A percentile compares a stretch with the other conserved stretches of the same genome.
These are phyloP conservation scores for Colletotrichum somersetense DNA, from an alignment of 2,329 filamentous ascomycete genomes.

Conservation along the genomic window DNA sequence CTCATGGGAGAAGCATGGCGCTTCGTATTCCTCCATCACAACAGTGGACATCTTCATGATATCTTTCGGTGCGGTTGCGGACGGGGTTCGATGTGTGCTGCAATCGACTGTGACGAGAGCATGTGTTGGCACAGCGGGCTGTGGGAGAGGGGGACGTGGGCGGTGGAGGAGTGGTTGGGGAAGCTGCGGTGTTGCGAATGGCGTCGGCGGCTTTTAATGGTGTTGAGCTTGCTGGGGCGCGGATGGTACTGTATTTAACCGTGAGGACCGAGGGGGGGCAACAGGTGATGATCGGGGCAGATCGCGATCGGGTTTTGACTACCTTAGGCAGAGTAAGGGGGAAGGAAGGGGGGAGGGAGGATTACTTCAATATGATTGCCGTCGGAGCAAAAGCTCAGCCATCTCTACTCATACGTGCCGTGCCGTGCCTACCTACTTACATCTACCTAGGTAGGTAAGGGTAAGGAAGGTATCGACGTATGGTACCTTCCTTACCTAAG, in stretches of 20 bases:
- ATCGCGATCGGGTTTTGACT: slow-evolving; percentile 1
- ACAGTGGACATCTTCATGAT: slow-evolving; percentile 31
- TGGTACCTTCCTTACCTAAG: background rate
- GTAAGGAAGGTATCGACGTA: background rate
- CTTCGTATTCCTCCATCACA: slow-evolving; percentile 27
- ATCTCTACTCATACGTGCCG: background rate
- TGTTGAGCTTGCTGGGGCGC: background rate
- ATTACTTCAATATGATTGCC: slow-evolving; percentile 30
- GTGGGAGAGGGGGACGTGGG: background rate
- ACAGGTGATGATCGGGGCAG: background rate
- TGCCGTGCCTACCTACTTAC: background rate
- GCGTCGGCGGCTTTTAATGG: background rate
- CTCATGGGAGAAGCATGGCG: slow-evolving; percentile 39
- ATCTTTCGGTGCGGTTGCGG: background rate
- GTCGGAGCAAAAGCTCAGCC: slow-evolving; percentile 12
- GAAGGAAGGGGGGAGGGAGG: background rate
- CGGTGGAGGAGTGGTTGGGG: background rate
- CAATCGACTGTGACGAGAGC: slow-evolving; percentile 24
- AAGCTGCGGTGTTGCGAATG: background rate
- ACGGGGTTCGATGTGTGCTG: background rate
- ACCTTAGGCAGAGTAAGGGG: background rate
- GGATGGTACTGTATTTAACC: background rate
- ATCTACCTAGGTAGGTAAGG: too few relatives aligned
- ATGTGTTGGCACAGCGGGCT: slow-evolving; percentile 5
- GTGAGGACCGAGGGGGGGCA: background rate